Evolutionary conservation across 345 rosid species (phyloP).

Genomic region (Cochlearia excelsa): DNA sequence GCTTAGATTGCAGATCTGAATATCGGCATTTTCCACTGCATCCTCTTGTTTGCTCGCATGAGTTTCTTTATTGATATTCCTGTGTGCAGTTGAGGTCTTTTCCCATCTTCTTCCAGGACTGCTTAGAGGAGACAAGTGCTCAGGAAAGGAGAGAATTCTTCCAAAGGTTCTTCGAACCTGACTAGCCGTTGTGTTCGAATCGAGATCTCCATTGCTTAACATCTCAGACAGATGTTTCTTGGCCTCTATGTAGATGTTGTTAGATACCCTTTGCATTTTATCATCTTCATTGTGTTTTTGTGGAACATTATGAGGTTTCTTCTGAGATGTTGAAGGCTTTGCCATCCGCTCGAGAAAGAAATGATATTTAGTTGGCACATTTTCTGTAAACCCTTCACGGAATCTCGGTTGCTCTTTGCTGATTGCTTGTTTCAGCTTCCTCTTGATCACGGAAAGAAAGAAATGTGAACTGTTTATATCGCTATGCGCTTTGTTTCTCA

Average conservation of each 20-base stretch:
- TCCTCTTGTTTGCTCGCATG: constrained; percentile 38
- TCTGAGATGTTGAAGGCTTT: constrained; percentile 47
- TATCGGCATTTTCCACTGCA: constrained; percentile 27
- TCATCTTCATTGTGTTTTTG: constrained; percentile 34
- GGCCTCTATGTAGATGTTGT: constrained; percentile 74
- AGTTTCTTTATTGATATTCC: constrained; percentile 46
- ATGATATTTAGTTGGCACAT: constrained; percentile 72
- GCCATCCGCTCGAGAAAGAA: constrained; percentile 82
- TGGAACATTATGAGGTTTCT: constrained; percentile 41
- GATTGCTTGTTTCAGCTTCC: constrained; percentile 78
- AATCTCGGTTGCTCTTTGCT: constrained; percentile 60
- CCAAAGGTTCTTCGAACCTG: constrained; percentile 63
- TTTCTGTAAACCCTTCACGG: constrained; percentile 51
- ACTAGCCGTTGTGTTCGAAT: constrained; percentile 43
- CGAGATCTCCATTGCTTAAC: constrained; percentile 56
- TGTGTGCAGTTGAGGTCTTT: constrained; percentile 47
- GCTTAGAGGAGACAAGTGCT: constrained; percentile 58
- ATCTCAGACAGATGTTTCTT: constrained; percentile 88
- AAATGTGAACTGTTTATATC: constrained; percentile 58
- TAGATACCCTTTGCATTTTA: constrained; percentile 52
- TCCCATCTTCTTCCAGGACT: constrained; percentile 69
- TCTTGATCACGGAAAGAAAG: constrained; percentile 71
- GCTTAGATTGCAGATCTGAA: constrained; percentile 36
- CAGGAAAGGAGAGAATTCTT: constrained; percentile 78
- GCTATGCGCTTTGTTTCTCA: constrained; percentile 41